phyloP scores from a whole-genome alignment of 2,329 filamentous ascomycete genomes.

The Aspergillus amoenus region DNA sequence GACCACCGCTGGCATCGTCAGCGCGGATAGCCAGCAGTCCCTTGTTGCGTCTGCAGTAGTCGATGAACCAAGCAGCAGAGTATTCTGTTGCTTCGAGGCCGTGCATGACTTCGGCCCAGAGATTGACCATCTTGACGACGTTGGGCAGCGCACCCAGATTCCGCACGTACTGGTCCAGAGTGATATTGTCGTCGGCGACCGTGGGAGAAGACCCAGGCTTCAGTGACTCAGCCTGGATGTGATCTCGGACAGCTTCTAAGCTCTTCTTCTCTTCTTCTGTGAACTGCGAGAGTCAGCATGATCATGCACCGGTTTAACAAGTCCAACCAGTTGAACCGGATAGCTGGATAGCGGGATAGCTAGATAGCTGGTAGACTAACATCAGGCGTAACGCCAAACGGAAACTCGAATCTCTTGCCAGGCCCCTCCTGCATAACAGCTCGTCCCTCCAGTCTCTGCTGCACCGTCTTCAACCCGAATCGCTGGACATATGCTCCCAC shows the following conservation, averaged over 20 bases:
- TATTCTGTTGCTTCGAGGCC: constrained; percentile 38
- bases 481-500: constrained; percentile 41
- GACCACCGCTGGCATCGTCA: constrained; percentile 35
- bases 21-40: constrained; percentile 38
- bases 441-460: constrained; percentile 46
- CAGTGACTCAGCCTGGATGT: constrained; percentile 36
- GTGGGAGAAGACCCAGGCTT: constrained; percentile 19
- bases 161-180: constrained; percentile 37
- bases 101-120: constrained; percentile 41
- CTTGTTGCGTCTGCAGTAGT: constrained; percentile 38
- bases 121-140: constrained; percentile 35
- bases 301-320: not conserved
- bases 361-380: constrained; percentile 14
- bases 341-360: too few relatives aligned
- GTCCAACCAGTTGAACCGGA: not conserved
- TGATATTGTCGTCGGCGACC: constrained; percentile 31
- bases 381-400: constrained; percentile 34
- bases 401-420: constrained; percentile 22
- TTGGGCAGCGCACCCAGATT: constrained; percentile 32
- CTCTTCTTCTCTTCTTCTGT: constrained; percentile 32
- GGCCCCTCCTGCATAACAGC: constrained; percentile 34
- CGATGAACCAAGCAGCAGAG: constrained; percentile 40
- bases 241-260: constrained; percentile 35
- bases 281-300: constrained; percentile 22
- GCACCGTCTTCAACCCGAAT: constrained; percentile 43